Conservation (phyloP, 176 grass and related monocot species). For the Coix lacrymajobi region DNA sequence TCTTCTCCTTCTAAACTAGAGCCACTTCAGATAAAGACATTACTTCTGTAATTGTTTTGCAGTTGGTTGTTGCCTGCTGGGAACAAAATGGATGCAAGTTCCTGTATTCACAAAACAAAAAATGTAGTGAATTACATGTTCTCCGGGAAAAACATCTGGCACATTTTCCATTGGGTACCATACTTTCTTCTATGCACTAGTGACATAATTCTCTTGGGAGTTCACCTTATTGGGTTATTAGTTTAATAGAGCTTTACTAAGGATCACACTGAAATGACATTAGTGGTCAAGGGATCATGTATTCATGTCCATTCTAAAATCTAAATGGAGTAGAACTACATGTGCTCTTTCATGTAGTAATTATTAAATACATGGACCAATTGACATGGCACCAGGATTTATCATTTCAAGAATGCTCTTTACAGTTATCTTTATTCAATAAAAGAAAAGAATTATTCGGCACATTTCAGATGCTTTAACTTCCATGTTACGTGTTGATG, state of each 20-base stretch:
- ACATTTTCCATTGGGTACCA: background rate
- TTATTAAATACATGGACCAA: background rate
- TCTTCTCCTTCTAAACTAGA: background rate
- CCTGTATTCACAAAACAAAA: background rate
- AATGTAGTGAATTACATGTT: background rate
- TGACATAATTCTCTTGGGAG: background rate
- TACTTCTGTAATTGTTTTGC: background rate
- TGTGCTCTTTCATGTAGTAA: background rate
- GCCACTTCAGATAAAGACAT: background rate
- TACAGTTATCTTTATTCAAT: background rate
- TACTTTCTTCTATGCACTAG: background rate
- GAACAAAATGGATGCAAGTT: background rate
- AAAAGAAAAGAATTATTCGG: background rate
- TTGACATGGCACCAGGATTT: background rate
- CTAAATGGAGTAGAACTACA: background rate
- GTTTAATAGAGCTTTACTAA: background rate
- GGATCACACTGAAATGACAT: background rate
- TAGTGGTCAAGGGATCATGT: background rate
- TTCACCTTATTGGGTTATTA: background rate
- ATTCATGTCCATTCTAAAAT: background rate
- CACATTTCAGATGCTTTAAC: background rate
- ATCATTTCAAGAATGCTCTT: background rate
- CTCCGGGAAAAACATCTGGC: background rate
- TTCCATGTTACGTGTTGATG: background rate
- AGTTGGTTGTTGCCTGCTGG: background rate